Percentiles rank a stretch among this genome's conserved stretches.
These are phyloP conservation scores for Exophiala dermatitidis DNA, from an alignment of 2,329 filamentous ascomycete species.

Conservation along the genomic window DNA sequence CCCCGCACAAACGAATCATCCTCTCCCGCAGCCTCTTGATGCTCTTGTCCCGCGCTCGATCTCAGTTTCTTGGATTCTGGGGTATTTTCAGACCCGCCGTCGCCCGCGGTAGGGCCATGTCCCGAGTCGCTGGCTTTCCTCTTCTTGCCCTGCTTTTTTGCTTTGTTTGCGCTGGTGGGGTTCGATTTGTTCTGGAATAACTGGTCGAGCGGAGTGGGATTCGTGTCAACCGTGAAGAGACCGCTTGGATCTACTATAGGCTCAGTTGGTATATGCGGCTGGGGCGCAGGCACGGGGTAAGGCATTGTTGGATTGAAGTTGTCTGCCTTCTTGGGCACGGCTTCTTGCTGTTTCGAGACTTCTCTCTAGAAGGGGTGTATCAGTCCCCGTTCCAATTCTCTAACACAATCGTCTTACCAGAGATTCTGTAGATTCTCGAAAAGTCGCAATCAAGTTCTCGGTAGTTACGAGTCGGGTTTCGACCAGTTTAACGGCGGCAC, in stretches of 20 bases:
- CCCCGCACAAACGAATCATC: slow-evolving; percentile 32
- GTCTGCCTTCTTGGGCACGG: background rate
- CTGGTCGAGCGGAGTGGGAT: slow-evolving; percentile 20
- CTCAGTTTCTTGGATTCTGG: slow-evolving; percentile 26
- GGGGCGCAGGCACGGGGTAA: background rate
- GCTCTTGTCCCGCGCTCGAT: background rate
- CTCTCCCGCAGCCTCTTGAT: background rate
- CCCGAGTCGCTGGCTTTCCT: slow-evolving; percentile 8
- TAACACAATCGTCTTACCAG: background rate
- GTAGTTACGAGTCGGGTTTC: slow-evolving; percentile 9
- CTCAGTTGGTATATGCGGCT: slow-evolving; percentile 2
- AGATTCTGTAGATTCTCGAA: slow-evolving; percentile 11
- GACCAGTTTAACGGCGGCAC: background rate
- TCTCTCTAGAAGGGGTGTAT: slow-evolving; percentile 1
- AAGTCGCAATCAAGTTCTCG: slow-evolving; percentile 12
- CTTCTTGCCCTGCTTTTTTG: slow-evolving; percentile 12
- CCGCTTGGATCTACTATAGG: slow-evolving; percentile 20
- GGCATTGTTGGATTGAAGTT: background rate
- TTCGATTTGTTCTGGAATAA: slow-evolving; percentile 13
- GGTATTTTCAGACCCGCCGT: slow-evolving; percentile 1
- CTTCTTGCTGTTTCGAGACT: slow-evolving; percentile 3
- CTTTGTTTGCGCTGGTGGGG: background rate
- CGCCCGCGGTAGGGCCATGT: slow-evolving; percentile 2
- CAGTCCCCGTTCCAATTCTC: background rate
- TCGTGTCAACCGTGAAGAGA: slow-evolving; percentile 25